Conservation (phyloP, 2,329 filamentous ascomycete genomes). For the Truncatella angustata region DNA sequence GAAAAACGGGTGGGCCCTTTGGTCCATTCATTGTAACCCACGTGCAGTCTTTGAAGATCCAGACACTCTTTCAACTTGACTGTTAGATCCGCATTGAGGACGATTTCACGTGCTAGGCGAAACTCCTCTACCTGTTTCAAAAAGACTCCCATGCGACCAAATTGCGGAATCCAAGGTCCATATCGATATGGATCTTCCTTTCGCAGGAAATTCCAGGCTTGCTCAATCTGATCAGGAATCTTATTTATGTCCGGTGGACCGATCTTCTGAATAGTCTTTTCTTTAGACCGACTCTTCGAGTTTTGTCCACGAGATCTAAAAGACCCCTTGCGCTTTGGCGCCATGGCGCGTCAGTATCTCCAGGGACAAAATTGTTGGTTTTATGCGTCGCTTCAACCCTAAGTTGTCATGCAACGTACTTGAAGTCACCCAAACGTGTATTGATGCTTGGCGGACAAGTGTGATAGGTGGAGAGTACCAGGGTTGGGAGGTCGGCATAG, state of each 20-base stretch:
- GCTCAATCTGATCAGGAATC: background rate
- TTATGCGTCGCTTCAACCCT: too few species aligned
- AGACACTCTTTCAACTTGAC: conserved; percentile 21
- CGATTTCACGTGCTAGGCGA: conserved; percentile 22
- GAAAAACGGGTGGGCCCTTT: conserved; percentile 21
- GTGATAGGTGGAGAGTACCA: background rate
- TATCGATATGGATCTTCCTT: background rate
- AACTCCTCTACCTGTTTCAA: conserved; percentile 16
- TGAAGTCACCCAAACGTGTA: too few species aligned
- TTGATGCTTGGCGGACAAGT: too few species aligned
- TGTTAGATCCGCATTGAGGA: conserved; percentile 16
- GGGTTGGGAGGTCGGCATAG: background rate
- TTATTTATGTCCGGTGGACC: background rate
- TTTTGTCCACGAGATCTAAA: background rate
- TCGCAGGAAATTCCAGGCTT: background rate
- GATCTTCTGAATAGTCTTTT: too few species aligned
- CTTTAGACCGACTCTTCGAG: too few species aligned
- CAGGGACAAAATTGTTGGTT: background rate
- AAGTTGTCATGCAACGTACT: too few species aligned
- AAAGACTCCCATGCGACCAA: background rate
- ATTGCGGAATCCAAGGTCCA: background rate
- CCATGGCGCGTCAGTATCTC: background rate
- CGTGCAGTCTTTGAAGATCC: conserved; percentile 21
- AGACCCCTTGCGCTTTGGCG: background rate
- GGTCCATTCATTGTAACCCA: conserved; percentile 13